Conservation (phyloP, 805 yeast species). For the Schizosaccharomyces osmophilus region DNA sequence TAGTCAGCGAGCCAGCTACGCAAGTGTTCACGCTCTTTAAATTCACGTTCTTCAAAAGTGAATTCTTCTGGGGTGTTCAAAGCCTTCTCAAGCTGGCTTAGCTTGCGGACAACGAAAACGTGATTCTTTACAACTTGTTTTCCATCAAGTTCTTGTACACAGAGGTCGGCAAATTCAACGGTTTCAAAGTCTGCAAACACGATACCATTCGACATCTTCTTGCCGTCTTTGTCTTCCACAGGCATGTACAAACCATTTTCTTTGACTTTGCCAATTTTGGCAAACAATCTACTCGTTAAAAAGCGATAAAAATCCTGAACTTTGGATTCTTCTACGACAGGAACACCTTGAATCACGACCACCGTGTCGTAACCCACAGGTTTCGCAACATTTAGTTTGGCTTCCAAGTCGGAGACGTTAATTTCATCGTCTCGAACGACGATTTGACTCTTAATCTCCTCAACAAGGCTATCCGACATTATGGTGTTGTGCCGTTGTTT, state of each 20-base stretch:
- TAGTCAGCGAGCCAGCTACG: conserved; percentile 79
- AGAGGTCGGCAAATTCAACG: conserved; percentile 43
- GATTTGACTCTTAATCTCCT: not conserved
- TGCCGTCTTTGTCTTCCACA: conserved; percentile 25
- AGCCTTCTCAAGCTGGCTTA: conserved; percentile 32
- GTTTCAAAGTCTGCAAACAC: conserved; percentile 55
- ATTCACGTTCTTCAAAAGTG: conserved; percentile 31
- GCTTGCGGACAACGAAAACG: conserved; percentile 62
- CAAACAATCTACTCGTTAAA: conserved; percentile 43
- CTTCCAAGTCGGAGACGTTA: conserved; percentile 67
- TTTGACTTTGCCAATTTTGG: conserved; percentile 47
- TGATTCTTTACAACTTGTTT: conserved; percentile 88
- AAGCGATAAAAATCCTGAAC: conserved; percentile 67
- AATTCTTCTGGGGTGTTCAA: conserved; percentile 52
- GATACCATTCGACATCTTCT: conserved; percentile 44
- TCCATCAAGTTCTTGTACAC: conserved; percentile 58
- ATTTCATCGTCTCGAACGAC: conserved; percentile 22
- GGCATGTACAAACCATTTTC: conserved; percentile 61
- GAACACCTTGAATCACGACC: conserved; percentile 83
- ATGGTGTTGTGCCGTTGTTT: not conserved
- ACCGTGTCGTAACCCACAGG: conserved; percentile 45
- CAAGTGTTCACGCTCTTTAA: conserved; percentile 34
- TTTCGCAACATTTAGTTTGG: conserved; percentile 37
- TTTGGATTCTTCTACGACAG: conserved; percentile 77
- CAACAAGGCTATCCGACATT: not conserved